Evolutionary conservation across 2,329 filamentous ascomycete species (phyloP).

Genomic region (Delphinella strobiligena): DNA sequence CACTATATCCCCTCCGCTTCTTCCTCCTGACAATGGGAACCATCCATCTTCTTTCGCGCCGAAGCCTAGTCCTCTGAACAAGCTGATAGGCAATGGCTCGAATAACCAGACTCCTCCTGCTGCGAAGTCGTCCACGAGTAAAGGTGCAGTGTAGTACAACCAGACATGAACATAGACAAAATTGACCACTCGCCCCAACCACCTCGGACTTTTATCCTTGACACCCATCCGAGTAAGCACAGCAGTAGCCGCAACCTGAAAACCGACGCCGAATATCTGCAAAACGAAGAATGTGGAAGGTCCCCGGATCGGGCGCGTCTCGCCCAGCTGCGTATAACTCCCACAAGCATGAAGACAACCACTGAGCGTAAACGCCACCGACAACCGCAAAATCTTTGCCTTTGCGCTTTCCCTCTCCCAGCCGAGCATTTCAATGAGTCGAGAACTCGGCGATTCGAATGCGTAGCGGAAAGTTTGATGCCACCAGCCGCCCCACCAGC

Average conservation of each 20-base stretch:
- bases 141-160: conserved; percentile 52
- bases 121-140: conserved; percentile 67
- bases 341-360: conserved; percentile 60
- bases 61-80: conserved; percentile 53
- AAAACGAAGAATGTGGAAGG: conserved; percentile 58
- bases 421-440: conserved; percentile 25
- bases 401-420: conserved; percentile 21
- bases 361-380: conserved; percentile 52
- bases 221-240: conserved; percentile 23
- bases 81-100: conserved; percentile 70
- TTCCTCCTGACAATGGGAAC: not conserved
- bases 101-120: conserved; percentile 64
- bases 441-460: conserved; percentile 49
- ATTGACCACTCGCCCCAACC: conserved; percentile 44
- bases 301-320: conserved; percentile 41
- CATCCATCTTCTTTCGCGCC: conserved; percentile 47
- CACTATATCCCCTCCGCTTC: conserved; percentile 29
- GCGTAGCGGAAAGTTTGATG: conserved; percentile 77
- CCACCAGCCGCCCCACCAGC: conserved; percentile 81
- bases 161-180: conserved; percentile 50
- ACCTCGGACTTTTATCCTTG: conserved; percentile 29
- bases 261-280: conserved; percentile 52
- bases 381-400: conserved; percentile 29
- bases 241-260: conserved; percentile 40
- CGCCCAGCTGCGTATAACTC: conserved; percentile 53